Conservation (phyloP, 345 rosid species). For the Gossypium rotundifolium region DNA sequence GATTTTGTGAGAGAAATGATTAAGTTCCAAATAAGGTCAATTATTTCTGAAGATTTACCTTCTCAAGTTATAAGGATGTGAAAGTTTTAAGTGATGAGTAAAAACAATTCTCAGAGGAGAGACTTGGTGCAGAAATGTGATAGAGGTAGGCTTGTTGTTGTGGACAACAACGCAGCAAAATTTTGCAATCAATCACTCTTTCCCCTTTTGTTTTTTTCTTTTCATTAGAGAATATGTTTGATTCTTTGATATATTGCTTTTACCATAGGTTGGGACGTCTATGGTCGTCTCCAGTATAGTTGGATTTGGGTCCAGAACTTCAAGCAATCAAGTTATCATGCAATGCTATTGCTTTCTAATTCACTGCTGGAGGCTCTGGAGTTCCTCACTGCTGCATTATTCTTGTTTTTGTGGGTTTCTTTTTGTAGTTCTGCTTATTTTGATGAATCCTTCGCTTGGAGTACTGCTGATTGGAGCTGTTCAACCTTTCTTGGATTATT, state of each 20-base stretch:
- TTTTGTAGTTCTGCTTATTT: constrained; percentile 39
- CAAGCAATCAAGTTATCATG: constrained; percentile 53
- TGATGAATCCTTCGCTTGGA: constrained; percentile 56
- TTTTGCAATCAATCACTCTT: constrained; percentile 28
- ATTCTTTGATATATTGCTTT: constrained; percentile 58
- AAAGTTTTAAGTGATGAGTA: constrained; percentile 23
- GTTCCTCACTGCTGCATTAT: constrained; percentile 40
- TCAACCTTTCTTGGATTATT: constrained; percentile 41
- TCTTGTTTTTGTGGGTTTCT: constrained; percentile 24
- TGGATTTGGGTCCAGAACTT: constrained; percentile 46
- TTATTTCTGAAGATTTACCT: constrained; percentile 10
- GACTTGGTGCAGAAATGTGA: constrained; percentile 37
- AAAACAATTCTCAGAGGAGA: constrained; percentile 32
- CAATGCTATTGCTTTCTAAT: constrained; percentile 34
- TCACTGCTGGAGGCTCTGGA: constrained; percentile 47
- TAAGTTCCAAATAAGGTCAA: constrained; percentile 21
- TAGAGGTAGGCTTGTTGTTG: constrained; percentile 59
- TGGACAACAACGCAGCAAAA: constrained; percentile 29
- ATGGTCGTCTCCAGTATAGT: constrained; percentile 41
- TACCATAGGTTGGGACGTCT: constrained; percentile 61
- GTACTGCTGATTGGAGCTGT: constrained; percentile 64
- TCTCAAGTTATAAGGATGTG: constrained; percentile 13
- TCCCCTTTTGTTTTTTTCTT: constrained; percentile 17
- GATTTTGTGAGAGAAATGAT: constrained; percentile 10
- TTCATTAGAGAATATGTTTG: constrained; percentile 44